Conservation (phyloP, 1,284 basidiomycete genomes). For the Heterobasidion occidentale region DNA sequence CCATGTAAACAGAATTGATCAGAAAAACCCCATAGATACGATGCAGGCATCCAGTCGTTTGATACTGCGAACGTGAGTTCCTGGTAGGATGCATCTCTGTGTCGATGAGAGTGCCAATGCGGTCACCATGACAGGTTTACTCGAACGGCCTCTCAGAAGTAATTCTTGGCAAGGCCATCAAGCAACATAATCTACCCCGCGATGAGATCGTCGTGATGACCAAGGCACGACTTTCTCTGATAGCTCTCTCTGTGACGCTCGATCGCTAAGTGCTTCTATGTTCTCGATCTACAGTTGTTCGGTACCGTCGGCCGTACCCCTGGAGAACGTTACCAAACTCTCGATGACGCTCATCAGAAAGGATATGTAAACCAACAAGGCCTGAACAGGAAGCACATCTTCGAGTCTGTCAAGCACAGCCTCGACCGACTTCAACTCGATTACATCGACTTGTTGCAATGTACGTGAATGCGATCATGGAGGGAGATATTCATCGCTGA, state of each 20-base stretch:
- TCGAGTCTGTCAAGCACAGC: constrained; percentile 28
- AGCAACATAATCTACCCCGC: constrained; percentile 43
- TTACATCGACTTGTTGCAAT: constrained; percentile 28
- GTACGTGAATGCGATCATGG: not conserved
- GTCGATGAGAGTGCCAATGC: not conserved
- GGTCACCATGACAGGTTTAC: constrained; percentile 24
- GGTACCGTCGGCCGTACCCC: constrained; percentile 3
- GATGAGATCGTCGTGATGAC: constrained; percentile 51
- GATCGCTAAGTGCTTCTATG: not conserved
- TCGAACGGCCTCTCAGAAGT: constrained; percentile 43
- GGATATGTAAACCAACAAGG: constrained; percentile 32
- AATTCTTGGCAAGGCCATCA: constrained; percentile 53
- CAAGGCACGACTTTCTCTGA: constrained; percentile 28
- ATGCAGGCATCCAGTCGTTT: constrained; percentile 2
- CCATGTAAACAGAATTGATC: not conserved
- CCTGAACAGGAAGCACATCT: constrained; percentile 30
- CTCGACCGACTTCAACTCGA: constrained; percentile 27
- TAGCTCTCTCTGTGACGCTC: not conserved
- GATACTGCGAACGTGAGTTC: constrained; percentile 2
- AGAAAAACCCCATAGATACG: not conserved
- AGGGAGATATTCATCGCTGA: not conserved
- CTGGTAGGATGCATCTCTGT: not conserved
- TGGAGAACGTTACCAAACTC: constrained; percentile 1
- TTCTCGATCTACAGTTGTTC: constrained; percentile 3
- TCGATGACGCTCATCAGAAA: constrained; percentile 5